A percentile compares a stretch with the other conserved stretches of the same genome.
These are phyloP conservation scores for Phellopilus nigrolimitatus DNA, from an alignment of 1,284 basidiomycete species.

Conservation along the genomic window DNA sequence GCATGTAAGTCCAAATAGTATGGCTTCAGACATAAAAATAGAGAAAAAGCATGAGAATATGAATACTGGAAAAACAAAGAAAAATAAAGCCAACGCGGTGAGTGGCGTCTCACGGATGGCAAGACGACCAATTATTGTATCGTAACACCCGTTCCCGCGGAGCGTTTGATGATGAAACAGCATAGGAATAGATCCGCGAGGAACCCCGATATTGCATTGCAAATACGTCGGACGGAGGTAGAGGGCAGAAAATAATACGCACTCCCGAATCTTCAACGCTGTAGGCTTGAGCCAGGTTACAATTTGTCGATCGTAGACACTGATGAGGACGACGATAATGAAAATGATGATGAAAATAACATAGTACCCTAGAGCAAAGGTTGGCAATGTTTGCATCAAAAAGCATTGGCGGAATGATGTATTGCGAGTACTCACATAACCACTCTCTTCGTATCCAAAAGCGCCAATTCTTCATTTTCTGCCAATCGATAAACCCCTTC, in stretches of 20 bases:
- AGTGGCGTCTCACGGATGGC: too few species aligned
- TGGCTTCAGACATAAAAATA: neutral
- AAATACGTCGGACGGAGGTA: too few species aligned
- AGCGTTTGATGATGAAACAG: too few species aligned
- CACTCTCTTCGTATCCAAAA: conserved; percentile 49
- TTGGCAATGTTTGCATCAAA: neutral
- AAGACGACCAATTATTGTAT: too few species aligned
- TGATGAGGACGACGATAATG: conserved; percentile 46
- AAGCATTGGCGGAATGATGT: conserved; percentile 3
- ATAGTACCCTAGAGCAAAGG: conserved; percentile 32
- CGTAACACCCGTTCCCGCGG: too few species aligned
- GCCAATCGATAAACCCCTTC: conserved; percentile 40
- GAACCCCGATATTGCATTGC: too few species aligned
- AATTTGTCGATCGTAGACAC: conserved; percentile 52
- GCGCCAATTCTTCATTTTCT: conserved; percentile 37
- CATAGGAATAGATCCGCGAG: too few species aligned
- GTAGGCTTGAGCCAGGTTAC: conserved; percentile 53
- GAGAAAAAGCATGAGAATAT: neutral
- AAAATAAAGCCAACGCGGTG: too few species aligned
- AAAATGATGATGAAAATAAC: conserved; percentile 28
- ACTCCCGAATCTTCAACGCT: conserved; percentile 46
- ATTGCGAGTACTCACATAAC: conserved; percentile 37
- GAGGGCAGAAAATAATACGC: conserved; percentile 5
- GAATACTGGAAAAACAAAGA: too few species aligned
- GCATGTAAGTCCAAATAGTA: neutral